phyloP scores from a whole-genome alignment of 2,329 filamentous ascomycete species.

The Orbilia oligospora region DNA sequence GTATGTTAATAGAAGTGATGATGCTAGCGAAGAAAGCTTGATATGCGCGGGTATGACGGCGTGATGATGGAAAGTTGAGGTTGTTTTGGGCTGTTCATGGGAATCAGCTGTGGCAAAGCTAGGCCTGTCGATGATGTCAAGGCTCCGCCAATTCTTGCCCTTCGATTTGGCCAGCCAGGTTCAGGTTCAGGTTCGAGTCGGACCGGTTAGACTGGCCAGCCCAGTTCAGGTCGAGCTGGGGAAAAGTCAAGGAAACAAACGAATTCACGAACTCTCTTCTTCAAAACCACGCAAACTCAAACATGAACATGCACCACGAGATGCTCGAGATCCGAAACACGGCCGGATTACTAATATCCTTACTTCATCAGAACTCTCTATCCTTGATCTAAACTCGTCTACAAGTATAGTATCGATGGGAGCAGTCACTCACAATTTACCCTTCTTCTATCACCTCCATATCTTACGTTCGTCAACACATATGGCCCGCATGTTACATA shows the following conservation, averaged over 20 bases:
- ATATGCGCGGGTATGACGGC: slow-evolving; percentile 21
- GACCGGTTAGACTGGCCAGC: background rate
- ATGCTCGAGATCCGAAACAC: background rate
- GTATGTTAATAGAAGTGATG: background rate
- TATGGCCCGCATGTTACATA: background rate
- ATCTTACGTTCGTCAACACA: background rate
- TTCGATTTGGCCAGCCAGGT: background rate
- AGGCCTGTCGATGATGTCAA: slow-evolving; percentile 24
- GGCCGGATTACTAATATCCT: slow-evolving; percentile 5
- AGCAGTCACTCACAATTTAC: background rate
- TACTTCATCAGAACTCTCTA: background rate
- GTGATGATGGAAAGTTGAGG: slow-evolving; percentile 31
- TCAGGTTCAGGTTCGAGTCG: background rate
- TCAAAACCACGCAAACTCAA: slow-evolving; percentile 1
- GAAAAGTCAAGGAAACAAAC: background rate
- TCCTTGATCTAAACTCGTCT: background rate
- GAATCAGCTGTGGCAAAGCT: slow-evolving; percentile 26
- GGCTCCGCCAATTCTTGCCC: slow-evolving; percentile 17
- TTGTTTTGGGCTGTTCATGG: background rate
- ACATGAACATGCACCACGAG: slow-evolving; percentile 15
- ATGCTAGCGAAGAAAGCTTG: slow-evolving; percentile 2
- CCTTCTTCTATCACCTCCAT: background rate
- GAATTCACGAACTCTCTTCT: background rate
- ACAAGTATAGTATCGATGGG: background rate
- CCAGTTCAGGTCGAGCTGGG: background rate